Evolutionary conservation across 169 alveolate genomes (phyloP), one percentile per base, ranked within the genome.

Genomic region (Eimeria praecox): DNA sequence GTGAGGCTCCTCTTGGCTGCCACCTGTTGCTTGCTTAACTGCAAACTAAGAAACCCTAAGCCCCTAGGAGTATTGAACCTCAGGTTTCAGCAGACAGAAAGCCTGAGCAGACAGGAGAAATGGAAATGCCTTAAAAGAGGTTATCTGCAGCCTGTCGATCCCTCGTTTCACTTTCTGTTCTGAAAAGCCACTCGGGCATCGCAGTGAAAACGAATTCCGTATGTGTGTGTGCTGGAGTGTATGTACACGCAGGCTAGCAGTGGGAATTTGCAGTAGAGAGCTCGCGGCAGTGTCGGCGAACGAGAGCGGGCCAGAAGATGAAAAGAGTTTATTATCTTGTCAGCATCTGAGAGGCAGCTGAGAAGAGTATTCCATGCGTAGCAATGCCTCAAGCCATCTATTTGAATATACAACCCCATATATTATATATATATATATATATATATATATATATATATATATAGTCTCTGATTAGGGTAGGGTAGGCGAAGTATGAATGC

Each of bases 201-300:
- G 40, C 2, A 38, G 4, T 35, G 85, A 35, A 35, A 30, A 33
- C 6, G 12, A 22, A 75, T 75, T 18, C n/a, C n/a, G n/a, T n/a
- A n/a, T n/a, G 3, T 75, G 54, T 35, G 54, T 75, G 88, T 40
- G 88, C 40, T 18, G 66, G 18, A 38, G 66, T 46, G 88, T 78
- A 46, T 18, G 49, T 40, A 1, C 87, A 40, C 38, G 20, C 88
- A 78, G 88, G 88, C 88, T 46, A 78, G 42, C 88, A 78, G 88
- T 46, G 88, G 88, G 88, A 78, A 46, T 24, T 24, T 78, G 64
- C 88, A 78, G 54, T 78, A 78, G 88, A 5, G 64, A 49, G 24
- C 14, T 14, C 40, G 40, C 54, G 18, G 14, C 66, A 71, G 30
- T 16, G 44, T n/a, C 8, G 83, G 46, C 80, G 78, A 33, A 27